Conservation (phyloP, 129 eudicot genomes). For the Sambucus nigra region DNA sequence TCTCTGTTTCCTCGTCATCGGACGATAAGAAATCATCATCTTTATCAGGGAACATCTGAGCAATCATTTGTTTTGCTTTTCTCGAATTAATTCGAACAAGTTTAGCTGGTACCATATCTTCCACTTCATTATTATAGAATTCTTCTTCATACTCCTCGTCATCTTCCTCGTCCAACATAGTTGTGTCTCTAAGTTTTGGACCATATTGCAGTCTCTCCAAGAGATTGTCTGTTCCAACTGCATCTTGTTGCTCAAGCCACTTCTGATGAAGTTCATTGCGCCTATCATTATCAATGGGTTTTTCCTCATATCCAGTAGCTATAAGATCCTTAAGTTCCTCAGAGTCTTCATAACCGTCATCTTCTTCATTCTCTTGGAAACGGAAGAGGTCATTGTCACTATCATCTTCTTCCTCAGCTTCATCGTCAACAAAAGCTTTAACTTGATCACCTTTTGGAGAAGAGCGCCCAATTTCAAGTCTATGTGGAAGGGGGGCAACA, state of each 20-base stretch:
- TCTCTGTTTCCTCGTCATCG: constrained; percentile 71
- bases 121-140: constrained; percentile 26
- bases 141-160: constrained; percentile 29
- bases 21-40: constrained; percentile 62
- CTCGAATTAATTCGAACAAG: constrained; percentile 32
- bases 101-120: constrained; percentile 24
- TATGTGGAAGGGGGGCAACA: constrained; percentile 25
- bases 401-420: constrained; percentile 85
- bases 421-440: constrained; percentile 73
- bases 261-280: constrained; percentile 90
- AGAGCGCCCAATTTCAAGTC: constrained; percentile 14
- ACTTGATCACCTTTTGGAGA: constrained; percentile 67
- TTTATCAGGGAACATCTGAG: constrained; percentile 57
- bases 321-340: constrained; percentile 65
- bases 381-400: constrained; percentile 62
- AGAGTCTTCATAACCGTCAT: constrained; percentile 40
- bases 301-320: constrained; percentile 61
- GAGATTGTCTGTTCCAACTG: constrained; percentile 77
- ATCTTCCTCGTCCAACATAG: constrained; percentile 36
- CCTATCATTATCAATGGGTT: constrained; percentile 45
- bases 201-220: constrained; percentile 50
- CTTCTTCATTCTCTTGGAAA: constrained; percentile 65
- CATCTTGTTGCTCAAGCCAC: constrained; percentile 96
- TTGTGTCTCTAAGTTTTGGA: constrained; percentile 37
- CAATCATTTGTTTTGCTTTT: constrained; percentile 60